A percentile compares a stretch with the other conserved stretches of the same genome.
Evolutionary conservation across 1,284 basidiomycete genomes (phyloP).

Genomic region (Peniophora sp.): DNA sequence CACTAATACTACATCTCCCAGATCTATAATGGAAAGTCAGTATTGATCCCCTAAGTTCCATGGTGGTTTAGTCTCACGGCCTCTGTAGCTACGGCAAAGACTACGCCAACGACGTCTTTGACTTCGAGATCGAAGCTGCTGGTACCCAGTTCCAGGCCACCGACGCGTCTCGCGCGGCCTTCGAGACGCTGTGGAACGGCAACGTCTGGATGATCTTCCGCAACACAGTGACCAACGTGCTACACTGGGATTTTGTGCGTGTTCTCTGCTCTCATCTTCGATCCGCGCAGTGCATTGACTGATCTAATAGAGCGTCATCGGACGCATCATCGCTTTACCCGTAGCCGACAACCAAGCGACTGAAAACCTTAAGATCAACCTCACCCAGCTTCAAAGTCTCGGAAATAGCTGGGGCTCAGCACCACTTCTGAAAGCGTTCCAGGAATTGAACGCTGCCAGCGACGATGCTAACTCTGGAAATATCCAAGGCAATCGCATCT

Average conservation of each 20-base stretch:
- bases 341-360: constrained; percentile 45
- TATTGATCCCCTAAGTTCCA: background rate
- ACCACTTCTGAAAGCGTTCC: constrained; percentile 28
- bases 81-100: constrained; percentile 19
- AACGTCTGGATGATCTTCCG: constrained; percentile 59
- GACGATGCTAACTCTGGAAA: constrained; percentile 39
- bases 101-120: constrained; percentile 37
- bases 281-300: background rate
- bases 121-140: constrained; percentile 40
- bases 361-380: constrained; percentile 40
- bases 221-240: constrained; percentile 43
- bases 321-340: constrained; percentile 48
- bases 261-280: background rate
- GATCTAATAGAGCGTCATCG: constrained; percentile 36
- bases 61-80: background rate
- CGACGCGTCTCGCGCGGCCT: constrained; percentile 28
- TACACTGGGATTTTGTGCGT: constrained; percentile 62
- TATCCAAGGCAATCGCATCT: constrained; percentile 48
- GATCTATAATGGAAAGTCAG: constrained; percentile 58
- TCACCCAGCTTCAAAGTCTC: constrained; percentile 36
- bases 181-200: constrained; percentile 40
- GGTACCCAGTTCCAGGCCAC: constrained; percentile 44
- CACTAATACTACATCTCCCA: constrained; percentile 16
- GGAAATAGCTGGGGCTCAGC: constrained; percentile 36
- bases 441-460: constrained; percentile 23